Evolutionary conservation across 1,284 basidiomycete species (phyloP), one percentile per base, ranked within the genome.

Genomic region (Sanguinoderma infundibulare): DNA sequence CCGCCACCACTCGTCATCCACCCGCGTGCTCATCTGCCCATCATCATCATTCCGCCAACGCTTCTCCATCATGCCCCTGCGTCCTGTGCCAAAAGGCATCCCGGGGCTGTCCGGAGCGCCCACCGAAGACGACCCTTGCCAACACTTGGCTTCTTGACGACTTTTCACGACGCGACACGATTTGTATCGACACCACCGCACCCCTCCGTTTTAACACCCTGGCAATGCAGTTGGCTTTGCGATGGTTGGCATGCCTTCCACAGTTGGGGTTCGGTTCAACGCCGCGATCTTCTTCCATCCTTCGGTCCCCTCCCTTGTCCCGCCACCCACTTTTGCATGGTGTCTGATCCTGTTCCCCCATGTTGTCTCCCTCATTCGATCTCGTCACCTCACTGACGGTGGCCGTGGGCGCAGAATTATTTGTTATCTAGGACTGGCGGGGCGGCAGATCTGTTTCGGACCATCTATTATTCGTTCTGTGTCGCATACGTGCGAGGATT

Each of bases 91-190:
- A 46, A 20, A 36, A 47, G 35, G 28, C 10, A 30, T 24, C 32
- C 20, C 30, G 36, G 10, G 17, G 17, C 17, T 15, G 30, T 5
- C 32, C 28, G 46, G 30, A 20, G 28, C 30, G 28, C 46, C 46
- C 28, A 20, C 12, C n/a, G n/a, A n/a, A n/a, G n/a, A n/a, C n/a
- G n/a, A 10, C 53, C 50, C 15, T 28, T 22, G 8, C 12, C 38
- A 34, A 24, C 32, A 30, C 32, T 9, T 40, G 10, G 26, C 24
- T 35, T 20, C 34, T 28, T 63, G 32, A 63, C 57, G 57, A 63
- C 58, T 38, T 24, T 12, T 63, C 24, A 63, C 57, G 62, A 63
- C 51, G 10, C 22, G 17, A 54, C 54, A 63, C 49, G 62, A 63
- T 39, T 7, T 32, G 35, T 15, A 10, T 20, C n/a, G n/a, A n/a